These are phyloP conservation scores for Aristolochia californica DNA, from an alignment of 164 flowering plant genomes.

Conservation along the genomic window DNA sequence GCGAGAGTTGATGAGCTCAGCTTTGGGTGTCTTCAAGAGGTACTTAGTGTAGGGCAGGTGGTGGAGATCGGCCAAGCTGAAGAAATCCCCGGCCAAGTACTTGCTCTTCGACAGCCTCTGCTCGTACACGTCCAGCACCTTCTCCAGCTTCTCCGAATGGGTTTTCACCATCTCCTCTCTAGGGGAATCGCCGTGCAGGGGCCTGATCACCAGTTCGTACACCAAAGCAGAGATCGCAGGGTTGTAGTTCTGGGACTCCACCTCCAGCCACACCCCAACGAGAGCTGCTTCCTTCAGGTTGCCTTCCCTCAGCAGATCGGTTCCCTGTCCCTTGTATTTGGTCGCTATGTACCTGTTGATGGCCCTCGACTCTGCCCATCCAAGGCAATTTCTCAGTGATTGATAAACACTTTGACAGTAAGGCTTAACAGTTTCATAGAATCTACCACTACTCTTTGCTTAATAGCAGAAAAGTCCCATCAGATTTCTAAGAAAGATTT, in stretches of 20 bases:
- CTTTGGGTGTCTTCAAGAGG: conserved; percentile 39
- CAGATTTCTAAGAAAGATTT: neutral
- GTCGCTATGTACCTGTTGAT: conserved; percentile 5
- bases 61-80: conserved; percentile 42
- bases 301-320: conserved; percentile 2
- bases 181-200: neutral
- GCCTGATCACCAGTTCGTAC: conserved; percentile 1
- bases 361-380: conserved; percentile 7
- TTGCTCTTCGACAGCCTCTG: conserved; percentile 8
- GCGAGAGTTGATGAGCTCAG: conserved; percentile 25
- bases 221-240: conserved; percentile 1
- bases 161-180: neutral
- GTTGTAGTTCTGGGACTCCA: conserved; percentile 7
- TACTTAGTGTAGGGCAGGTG: conserved; percentile 38
- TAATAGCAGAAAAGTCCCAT: too few relatives aligned
- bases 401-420: neutral
- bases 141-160: conserved; percentile 2
- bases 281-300: conserved; percentile 2
- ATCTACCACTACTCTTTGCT: too few relatives aligned
- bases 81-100: conserved; percentile 32
- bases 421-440: too few relatives aligned
- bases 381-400: neutral
- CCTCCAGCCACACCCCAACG: conserved; percentile 9
- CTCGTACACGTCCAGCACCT: conserved; percentile 11
- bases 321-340: conserved; percentile 5